Base-by-base conservation (phyloP, 129 eudicot species). In the Oenanthe sinensis region DNA sequence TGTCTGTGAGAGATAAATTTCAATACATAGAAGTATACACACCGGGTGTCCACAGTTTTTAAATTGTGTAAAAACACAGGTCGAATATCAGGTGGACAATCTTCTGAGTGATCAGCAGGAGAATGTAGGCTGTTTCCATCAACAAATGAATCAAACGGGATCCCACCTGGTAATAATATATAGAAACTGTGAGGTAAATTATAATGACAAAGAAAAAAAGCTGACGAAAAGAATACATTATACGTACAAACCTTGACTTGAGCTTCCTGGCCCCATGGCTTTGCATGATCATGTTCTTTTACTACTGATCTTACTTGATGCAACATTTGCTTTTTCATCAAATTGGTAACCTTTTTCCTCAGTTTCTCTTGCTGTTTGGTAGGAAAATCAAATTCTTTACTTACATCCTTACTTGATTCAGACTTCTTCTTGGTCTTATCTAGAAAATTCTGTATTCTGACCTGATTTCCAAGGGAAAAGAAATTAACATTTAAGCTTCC, bases 231-330 rank as follows among this genome's bases (percentile, higher is more conserved):
- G 42, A 19, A 73, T 12, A n/a, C n/a, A 46, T 45, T 52, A 24
- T 1, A 45, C 4, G 74, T 81, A 75, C 83, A 83, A 69, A 93
- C 98, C 97, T 91, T 93, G 43, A 86, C 91, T 88, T 89, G 97
- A 76, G 81, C 85, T 75, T 93, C 98, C 85, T 88, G 97, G 74
- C 98, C 98, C 98, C 98, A 93, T 12, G 98, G 89, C 79, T 86
- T 88, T 55, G 65, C 42, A 70, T 89, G 89, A 79, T 89, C 96
- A 43, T 86, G 91, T 26, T 82, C 88, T 79, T 88, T 89, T 76
- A 93, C 93, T 10, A 93, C 87, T 80, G 74, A 75, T 75, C 90
- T 84, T 69, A 89, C 89, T 85, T 83, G 88, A 28, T 87, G 91
- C 68, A 83, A 33, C 81, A 86, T 88, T 79, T 93, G 87, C 87